Evolutionary conservation across 148 eudicot genomes (phyloP), one percentile per base, ranked within the genome.

Genomic region (Fagopyrum esculentum): DNA sequence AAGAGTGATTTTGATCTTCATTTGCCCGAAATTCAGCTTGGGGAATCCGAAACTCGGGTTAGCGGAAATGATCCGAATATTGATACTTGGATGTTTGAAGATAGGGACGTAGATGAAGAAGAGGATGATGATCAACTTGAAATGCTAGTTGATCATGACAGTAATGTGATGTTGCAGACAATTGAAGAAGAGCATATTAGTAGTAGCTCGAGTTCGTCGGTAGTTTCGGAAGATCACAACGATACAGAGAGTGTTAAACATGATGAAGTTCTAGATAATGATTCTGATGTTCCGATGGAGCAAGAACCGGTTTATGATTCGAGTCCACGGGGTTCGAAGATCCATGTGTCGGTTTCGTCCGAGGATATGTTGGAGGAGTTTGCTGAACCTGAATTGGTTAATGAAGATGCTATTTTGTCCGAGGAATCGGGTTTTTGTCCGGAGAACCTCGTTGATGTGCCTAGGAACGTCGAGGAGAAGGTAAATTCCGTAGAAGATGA

Each of bases 281-380:
- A 4, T 48, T 77, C 82, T 52, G 73, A 69, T 54, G 66, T 57
- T 51, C 70, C 26, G 19, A 43, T 66, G 40, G 73, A 51, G 77
- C 40, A 35, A 35, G 84, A 82, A 19, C 81, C 84, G 4, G 77
- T 81, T 13, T 84, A 81, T 75, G 87, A 84, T 75, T 79, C 66
- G 9, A 82, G 83, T 71, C 87, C 87, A 19, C 81, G 74, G 26
- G 82, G 75, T 51, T 13, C 61, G 19, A 40, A 66, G 69, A 63
- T 4, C 16, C 69, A 12, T 29, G 9, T 49, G 11, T 49, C 11
- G 12, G 12, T 49, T 49, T 49, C 52, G 9, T 49, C 52, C 52
- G 52, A 49, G 52, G 12, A 49, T 7, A 4, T 35, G 45, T 63
- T 63, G 45, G 45, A 63, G 69, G 69, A 63, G 71, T 66, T 43